Conservation (phyloP, 2,329 filamentous ascomycete species). For the Xylariales sp. region DNA sequence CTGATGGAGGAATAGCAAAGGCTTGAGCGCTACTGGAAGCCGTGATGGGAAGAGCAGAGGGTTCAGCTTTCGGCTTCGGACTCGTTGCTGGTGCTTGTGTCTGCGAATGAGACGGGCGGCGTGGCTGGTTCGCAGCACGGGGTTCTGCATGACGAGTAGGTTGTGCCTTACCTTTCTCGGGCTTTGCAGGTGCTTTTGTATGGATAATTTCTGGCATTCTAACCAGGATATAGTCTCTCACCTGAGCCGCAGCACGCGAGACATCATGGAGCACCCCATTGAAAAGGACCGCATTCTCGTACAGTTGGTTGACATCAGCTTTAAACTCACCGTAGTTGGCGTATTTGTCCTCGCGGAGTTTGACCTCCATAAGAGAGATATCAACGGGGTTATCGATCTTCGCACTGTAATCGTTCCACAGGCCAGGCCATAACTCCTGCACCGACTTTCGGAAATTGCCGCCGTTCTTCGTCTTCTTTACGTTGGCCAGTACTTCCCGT, state of each 20-base stretch:
- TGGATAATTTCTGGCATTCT: slow-evolving; percentile 58
- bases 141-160: slow-evolving; percentile 60
- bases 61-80: slow-evolving; percentile 52
- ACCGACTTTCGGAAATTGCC: slow-evolving; percentile 82
- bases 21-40: slow-evolving; percentile 63
- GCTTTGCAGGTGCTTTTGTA: slow-evolving; percentile 66
- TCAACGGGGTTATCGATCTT: slow-evolving; percentile 84
- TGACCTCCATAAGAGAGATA: slow-evolving; percentile 82
- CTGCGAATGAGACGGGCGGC: slow-evolving; percentile 50
- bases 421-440: slow-evolving; percentile 76
- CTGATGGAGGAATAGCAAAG: slow-evolving; percentile 82
- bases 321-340: slow-evolving; percentile 76
- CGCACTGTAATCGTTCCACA: slow-evolving; percentile 79
- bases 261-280: slow-evolving; percentile 84
- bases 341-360: slow-evolving; percentile 79
- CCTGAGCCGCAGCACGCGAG: slow-evolving; percentile 65
- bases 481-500: slow-evolving; percentile 74
- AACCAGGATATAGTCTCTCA: slow-evolving; percentile 67
- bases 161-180: slow-evolving; percentile 67
- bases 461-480: slow-evolving; percentile 89
- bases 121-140: slow-evolving; percentile 53
- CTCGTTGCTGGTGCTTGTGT: slow-evolving; percentile 50
- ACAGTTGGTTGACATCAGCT: slow-evolving; percentile 79
- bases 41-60: slow-evolving; percentile 49
- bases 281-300: slow-evolving; percentile 82